Conservation (phyloP, 352 stramenopile species). For the Pythium periplocum region DNA sequence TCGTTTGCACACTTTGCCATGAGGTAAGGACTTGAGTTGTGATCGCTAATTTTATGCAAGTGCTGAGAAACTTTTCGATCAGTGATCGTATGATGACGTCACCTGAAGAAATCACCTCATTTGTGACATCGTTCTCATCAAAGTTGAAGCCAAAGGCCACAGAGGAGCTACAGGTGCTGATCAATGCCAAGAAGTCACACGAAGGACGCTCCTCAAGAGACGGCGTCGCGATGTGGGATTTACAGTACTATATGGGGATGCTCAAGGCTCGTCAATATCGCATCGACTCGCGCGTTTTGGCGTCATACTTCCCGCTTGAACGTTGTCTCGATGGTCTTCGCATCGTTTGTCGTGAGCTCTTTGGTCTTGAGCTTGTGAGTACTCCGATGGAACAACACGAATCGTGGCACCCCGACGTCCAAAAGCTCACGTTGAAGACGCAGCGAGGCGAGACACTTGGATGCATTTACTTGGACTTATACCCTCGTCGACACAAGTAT, state of each 20-base stretch:
- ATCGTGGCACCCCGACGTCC: slow-evolving; percentile 84
- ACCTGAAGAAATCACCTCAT: slow-evolving; percentile 52
- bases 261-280: slow-evolving; percentile 65
- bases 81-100: slow-evolving; percentile 86
- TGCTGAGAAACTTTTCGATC: background rate
- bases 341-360: slow-evolving; percentile 84
- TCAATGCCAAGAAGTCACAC: slow-evolving; percentile 54
- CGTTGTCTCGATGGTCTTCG: slow-evolving; percentile 90
- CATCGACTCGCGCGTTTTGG: slow-evolving; percentile 77
- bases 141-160: slow-evolving; percentile 70
- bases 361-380: slow-evolving; percentile 87
- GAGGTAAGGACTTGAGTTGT: slow-evolving; percentile 53
- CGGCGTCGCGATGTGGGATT: slow-evolving; percentile 90
- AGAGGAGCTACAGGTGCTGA: slow-evolving; percentile 49
- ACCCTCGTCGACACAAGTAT: slow-evolving; percentile 86
- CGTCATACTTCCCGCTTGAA: slow-evolving; percentile 89
- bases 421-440: slow-evolving; percentile 85
- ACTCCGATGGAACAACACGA: slow-evolving; percentile 76
- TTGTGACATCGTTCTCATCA: slow-evolving; percentile 56
- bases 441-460: slow-evolving; percentile 62
- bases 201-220: slow-evolving; percentile 27
- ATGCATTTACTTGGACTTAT: slow-evolving; percentile 95
- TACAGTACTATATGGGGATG: slow-evolving; percentile 92
- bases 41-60: background rate
- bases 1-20: slow-evolving; percentile 89